Base-by-base conservation (phyloP, 176 grass and related monocot species). In the Otatea glauca region DNA sequence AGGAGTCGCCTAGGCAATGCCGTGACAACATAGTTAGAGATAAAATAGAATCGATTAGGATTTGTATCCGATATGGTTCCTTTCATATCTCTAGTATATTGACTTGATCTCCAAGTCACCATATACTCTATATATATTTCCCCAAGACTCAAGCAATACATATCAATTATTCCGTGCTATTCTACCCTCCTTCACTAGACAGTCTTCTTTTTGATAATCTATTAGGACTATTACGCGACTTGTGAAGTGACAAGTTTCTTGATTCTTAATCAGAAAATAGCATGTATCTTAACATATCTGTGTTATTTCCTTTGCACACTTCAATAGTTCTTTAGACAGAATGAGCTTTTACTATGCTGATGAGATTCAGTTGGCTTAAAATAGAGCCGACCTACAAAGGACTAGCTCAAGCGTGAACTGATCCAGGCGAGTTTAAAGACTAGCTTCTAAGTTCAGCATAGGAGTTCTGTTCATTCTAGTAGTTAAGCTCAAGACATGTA, bases 401-500 rank as follows among this genome's bases (percentile, higher is more conserved):
- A 59, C 56, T 59, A 59, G 20, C 56, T 59, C 53, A 55, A 7
- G 20, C 54, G n/a, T 58, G 20, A 58, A 21, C 54, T 58, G 55
- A 44, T 56, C 43, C 56, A n/a, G n/a, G n/a, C n/a, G n/a, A 74
- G 17, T 21, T 56, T 56, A 21, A 56, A 20, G 18, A 56, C 20
- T 56, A 56, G 54, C 6, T 56, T 56, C 54, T 21, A 44, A 63
- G 6, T 17, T 63, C n/a, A 63, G 14, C 14, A 3, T 56, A 15
- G 37, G 23, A 65, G 23, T 65, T 66, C n/a, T 34, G 42, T 56
- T 77, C 32, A 83, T 45, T 55, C 38, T 42, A 73, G 66, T 56
- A 78, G n/a, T 17, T 35, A 13, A 79, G 38, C 48, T 65, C 10
- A 75, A 54, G 47, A 84, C 24, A 62, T 78, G 75, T 62, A 78